phyloP scores from a whole-genome alignment of 2,329 filamentous ascomycete species.

The Lachnellula suecica region DNA sequence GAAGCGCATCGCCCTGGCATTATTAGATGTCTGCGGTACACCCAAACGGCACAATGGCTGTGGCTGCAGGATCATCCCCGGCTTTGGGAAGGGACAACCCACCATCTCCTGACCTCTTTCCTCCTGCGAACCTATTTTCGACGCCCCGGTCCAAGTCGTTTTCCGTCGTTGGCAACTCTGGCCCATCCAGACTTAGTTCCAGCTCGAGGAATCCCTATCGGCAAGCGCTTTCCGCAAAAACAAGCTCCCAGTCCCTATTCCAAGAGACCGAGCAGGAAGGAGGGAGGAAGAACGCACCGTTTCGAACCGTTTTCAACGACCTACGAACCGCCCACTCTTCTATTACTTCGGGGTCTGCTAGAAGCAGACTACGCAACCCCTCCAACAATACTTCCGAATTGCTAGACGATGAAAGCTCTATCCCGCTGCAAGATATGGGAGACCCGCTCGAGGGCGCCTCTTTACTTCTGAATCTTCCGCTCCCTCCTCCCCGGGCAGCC shows the following conservation, averaged over 20 bases:
- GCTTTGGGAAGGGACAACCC: not conserved
- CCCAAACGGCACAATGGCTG: not conserved
- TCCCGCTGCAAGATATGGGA: constrained; percentile 20
- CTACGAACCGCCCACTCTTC: constrained; percentile 27
- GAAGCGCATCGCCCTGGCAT: too few relatives aligned
- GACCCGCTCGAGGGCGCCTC: constrained; percentile 3
- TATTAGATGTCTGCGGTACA: too few relatives aligned
- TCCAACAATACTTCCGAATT: constrained; percentile 6
- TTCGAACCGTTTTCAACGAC: constrained; percentile 28
- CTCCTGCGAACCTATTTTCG: not conserved
- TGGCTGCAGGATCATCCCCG: not conserved
- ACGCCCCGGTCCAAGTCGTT: not conserved
- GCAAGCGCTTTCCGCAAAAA: not conserved
- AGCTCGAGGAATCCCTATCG: constrained; percentile 4
- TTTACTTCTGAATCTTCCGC: constrained; percentile 11
- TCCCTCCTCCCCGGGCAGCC: constrained; percentile 13
- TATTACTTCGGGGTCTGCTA: constrained; percentile 28
- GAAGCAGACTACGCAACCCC: constrained; percentile 8
- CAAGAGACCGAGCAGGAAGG: constrained; percentile 1
- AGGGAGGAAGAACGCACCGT: constrained; percentile 16
- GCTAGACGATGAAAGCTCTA: constrained; percentile 17
- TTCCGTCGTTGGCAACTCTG: not conserved
- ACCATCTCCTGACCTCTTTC: not conserved
- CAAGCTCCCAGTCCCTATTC: constrained; percentile 1
- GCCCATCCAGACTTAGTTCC: not conserved